Evolutionary conservation across 2,329 filamentous ascomycete genomes (phyloP).

Genomic region (Raffaelea ambrosiae): DNA sequence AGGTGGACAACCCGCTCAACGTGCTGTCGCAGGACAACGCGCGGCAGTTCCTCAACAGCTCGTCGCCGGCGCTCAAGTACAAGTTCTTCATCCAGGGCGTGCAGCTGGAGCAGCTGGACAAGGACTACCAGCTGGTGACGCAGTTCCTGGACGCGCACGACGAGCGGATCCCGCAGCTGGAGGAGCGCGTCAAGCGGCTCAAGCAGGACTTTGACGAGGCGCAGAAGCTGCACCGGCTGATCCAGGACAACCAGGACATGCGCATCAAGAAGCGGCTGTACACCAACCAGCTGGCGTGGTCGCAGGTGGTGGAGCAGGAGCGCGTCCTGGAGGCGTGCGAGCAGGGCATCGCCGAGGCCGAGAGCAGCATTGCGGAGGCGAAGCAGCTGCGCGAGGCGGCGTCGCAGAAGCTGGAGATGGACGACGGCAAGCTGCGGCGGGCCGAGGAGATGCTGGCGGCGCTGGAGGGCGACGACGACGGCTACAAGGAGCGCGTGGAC

Average conservation of each 20-base stretch:
- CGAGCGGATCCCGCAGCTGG: conserved; percentile 50
- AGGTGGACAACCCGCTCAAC: conserved; percentile 95
- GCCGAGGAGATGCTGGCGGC: conserved; percentile 29
- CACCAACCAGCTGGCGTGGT: conserved; percentile 70
- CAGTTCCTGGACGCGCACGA: conserved; percentile 69
- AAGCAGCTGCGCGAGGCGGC: conserved; percentile 28
- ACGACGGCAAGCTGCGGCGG: conserved; percentile 34
- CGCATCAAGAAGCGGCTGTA: conserved; percentile 51
- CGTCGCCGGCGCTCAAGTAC: conserved; percentile 79
- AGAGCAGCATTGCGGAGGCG: conserved; percentile 35
- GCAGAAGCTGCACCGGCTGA: conserved; percentile 53
- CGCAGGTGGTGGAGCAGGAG: conserved; percentile 74
- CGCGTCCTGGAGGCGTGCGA: conserved; percentile 29
- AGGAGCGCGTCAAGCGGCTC: conserved; percentile 56
- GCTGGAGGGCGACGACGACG: conserved; percentile 36
- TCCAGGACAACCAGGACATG: conserved; percentile 58
- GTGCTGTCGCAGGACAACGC: conserved; percentile 94
- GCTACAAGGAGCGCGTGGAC: conserved; percentile 35
- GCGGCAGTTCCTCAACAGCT: conserved; percentile 82
- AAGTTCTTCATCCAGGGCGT: conserved; percentile 94
- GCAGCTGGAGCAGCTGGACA: conserved; percentile 83
- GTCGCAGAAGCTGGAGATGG: conserved; percentile 38
- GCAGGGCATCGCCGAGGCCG: conserved; percentile 25
- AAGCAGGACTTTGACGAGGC: conserved; percentile 52
- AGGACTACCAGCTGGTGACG: conserved; percentile 79